Evolutionary conservation across 2,329 filamentous ascomycete species (phyloP).

Genomic region (Aureobasidium sp.): DNA sequence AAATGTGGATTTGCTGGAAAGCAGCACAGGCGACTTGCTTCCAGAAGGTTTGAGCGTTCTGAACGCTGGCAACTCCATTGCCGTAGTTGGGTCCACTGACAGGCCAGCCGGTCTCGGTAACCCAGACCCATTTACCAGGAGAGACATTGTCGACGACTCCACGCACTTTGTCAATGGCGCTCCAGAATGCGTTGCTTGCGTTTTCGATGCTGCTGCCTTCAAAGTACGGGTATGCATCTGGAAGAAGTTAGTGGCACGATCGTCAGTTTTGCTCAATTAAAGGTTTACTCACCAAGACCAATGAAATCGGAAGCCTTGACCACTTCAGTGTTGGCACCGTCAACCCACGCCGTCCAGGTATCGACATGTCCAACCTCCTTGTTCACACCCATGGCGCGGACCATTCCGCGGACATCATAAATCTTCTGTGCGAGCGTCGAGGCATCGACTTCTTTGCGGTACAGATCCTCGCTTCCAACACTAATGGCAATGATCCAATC

Average conservation of each 20-base stretch:
- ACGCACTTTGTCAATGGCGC: conserved; percentile 27
- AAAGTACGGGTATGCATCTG: conserved; percentile 60
- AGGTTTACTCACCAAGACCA: conserved; percentile 26
- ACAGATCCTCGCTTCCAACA: conserved; percentile 60
- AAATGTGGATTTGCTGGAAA: conserved; percentile 47
- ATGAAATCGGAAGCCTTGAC: conserved; percentile 56
- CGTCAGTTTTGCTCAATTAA: not conserved
- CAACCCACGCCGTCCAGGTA: conserved; percentile 51
- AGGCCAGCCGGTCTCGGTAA: conserved; percentile 56
- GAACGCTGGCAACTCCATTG: conserved; percentile 44
- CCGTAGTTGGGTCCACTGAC: conserved; percentile 45
- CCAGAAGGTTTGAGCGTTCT: conserved; percentile 58
- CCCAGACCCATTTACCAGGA: conserved; percentile 23
- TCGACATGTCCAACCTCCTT: conserved; percentile 57
- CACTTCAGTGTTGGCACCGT: conserved; percentile 50
- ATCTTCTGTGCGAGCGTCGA: conserved; percentile 36
- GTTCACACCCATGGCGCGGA: conserved; percentile 37
- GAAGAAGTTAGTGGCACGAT: conserved; percentile 16
- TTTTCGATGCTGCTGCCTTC: conserved; percentile 51
- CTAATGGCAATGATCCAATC: conserved; percentile 56
- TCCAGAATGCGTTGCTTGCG: conserved; percentile 45
- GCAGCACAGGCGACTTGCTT: conserved; percentile 50
- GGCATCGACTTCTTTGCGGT: conserved; percentile 43
- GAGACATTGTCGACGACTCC: conserved; percentile 37
- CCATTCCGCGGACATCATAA: conserved; percentile 45